Evolutionary conservation across 257 asterid species (phyloP).

Genomic region (Salvia hispanica): DNA sequence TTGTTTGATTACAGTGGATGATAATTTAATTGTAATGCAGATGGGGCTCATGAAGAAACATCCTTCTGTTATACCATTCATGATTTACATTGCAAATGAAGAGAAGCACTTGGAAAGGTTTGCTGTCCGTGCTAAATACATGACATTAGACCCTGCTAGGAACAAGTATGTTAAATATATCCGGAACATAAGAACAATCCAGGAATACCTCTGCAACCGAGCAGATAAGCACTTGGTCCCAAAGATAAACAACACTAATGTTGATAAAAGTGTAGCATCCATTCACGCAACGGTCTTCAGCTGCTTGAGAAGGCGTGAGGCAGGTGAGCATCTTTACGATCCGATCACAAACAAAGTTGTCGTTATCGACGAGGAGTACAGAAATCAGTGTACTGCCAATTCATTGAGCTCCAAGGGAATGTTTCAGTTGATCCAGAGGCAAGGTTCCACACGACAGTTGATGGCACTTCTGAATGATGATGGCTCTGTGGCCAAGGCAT

Average conservation of each 20-base stretch:
- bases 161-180: constrained; percentile 95
- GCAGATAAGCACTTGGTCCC: constrained; percentile 98
- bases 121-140: constrained; percentile 99
- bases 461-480: constrained; percentile 94
- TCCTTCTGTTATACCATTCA: constrained; percentile 96
- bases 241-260: constrained; percentile 92
- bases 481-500: constrained; percentile 98
- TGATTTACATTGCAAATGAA: constrained; percentile 90
- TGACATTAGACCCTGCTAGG: constrained; percentile 96
- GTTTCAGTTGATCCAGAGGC: constrained; percentile 95
- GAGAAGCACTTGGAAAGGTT: constrained; percentile 95
- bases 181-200: constrained; percentile 88
- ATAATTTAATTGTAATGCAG: constrained; percentile 49
- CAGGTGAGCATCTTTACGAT: constrained; percentile 82
- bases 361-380: constrained; percentile 82
- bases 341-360: constrained; percentile 72
- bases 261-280: constrained; percentile 92
- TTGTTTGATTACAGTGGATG: constrained; percentile 26
- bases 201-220: constrained; percentile 94
- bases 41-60: constrained; percentile 99
- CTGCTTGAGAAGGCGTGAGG: constrained; percentile 83
- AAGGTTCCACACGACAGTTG: constrained; percentile 86
- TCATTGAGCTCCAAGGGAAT: constrained; percentile 92
- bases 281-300: constrained; percentile 97
- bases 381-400: constrained; percentile 89